Base-by-base conservation (phyloP, 169 alveolate genomes). In the Theileria parva region DNA sequence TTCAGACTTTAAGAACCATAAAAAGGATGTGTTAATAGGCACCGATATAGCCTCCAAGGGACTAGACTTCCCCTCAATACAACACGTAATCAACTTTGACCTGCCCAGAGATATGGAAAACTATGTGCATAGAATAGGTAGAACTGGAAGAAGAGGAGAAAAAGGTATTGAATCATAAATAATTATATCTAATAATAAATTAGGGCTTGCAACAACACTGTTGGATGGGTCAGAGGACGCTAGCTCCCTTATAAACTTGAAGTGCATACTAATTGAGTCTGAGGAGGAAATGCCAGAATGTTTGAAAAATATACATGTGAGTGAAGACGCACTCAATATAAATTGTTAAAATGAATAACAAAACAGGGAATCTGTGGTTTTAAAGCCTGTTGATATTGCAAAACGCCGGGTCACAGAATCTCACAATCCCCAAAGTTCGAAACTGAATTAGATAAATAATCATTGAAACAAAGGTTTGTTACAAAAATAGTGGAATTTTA, bases 11-110 rank as follows among this genome's bases (percentile, higher is more conserved):
- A 88, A 92, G 91, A 91, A 86, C 48, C 92, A 95, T 44, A 80
- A 79, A 65, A 85, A 81, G 86, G 95, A 95, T 73, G 96, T 95
- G 57, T 78, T 95, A 30, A 93, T 95, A 13, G 98, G 97, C 63
- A 95, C 98, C 8, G 99, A 97, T 81, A 98, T 97, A 30, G 99
- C 99, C 5, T 94, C 98, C 59, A 95, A 97, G 91, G 99, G 99
- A 27, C 87, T 97, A 53, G 99, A 98, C 91, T 97, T 98, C 76
- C 98, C 99, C 17, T 96, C 95, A 37, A 95, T 98, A 61, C 96
- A 93, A 77, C 98, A 94, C 79, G 99, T 98, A 27, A 96, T 98
- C 80, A 98, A 98, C 95, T 98, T 92, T 85, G 99, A 98, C 89
- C 93, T 97, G 97, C 99, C 99, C 25, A 94, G 92, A 81, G 97